Percentiles rank a stretch among this genome's conserved stretches.
Evolutionary conservation across 169 alveolate genomes (phyloP).

Genomic region (Eimeria nieschulzi): DNA sequence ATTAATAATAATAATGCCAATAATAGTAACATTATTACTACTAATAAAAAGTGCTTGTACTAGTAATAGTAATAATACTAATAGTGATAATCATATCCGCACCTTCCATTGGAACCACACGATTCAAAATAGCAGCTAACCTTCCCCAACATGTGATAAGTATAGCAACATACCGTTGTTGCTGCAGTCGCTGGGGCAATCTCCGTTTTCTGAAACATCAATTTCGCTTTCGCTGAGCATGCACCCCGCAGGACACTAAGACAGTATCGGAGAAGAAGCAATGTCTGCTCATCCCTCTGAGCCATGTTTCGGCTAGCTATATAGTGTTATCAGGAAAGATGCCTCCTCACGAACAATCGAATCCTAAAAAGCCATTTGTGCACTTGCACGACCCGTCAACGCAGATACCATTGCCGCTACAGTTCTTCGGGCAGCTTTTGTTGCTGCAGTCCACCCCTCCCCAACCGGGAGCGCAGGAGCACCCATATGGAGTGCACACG

Average conservation of each 20-base stretch:
- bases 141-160: too few relatives aligned
- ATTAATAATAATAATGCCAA: too few relatives aligned
- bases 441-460: not conserved
- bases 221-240: not conserved
- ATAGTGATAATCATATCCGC: too few relatives aligned
- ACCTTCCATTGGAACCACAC: too few relatives aligned
- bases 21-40: too few relatives aligned
- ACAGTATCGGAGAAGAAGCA: not conserved
- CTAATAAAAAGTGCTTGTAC: not conserved
- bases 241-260: not conserved
- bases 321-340: too few relatives aligned
- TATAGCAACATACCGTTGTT: not conserved
- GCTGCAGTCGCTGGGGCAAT: conserved; percentile 13
- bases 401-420: conserved; percentile 13
- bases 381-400: conserved; percentile 4
- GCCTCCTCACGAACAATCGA: conserved; percentile 1
- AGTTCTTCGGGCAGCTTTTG: not conserved
- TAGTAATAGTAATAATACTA: too few relatives aligned
- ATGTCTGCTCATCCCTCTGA: not conserved
- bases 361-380: not conserved
- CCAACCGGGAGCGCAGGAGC: not conserved
- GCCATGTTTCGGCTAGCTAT: too few relatives aligned
- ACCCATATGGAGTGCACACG: conserved; percentile 5
- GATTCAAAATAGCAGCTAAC: too few relatives aligned
- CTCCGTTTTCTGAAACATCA: not conserved